Evolutionary conservation across 495 filamentous ascomycete genomes (phyloP).

Genomic region (Aspergillus cavernicola): DNA sequence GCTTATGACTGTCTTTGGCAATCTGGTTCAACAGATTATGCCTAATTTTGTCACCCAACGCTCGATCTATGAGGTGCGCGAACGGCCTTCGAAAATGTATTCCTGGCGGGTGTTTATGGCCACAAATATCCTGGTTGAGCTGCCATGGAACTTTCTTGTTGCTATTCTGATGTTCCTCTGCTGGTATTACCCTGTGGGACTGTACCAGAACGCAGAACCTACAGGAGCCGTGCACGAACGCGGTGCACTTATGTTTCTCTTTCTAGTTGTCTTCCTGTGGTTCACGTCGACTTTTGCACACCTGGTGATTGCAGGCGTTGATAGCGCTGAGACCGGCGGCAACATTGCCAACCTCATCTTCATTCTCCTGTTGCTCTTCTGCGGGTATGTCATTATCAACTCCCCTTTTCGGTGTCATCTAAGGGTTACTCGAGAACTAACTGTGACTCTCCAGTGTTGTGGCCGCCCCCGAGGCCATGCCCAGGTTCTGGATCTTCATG

Average conservation of each 20-base stretch:
- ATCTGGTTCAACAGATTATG: slow-evolving; percentile 74
- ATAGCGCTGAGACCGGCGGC: slow-evolving; percentile 58
- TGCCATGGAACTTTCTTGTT: slow-evolving; percentile 66
- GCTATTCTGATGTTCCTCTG: slow-evolving; percentile 57
- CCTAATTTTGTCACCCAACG: slow-evolving; percentile 67
- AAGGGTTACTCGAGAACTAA: slow-evolving; percentile 59
- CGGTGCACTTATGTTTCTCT: slow-evolving; percentile 56
- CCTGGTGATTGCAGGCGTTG: slow-evolving; percentile 61
- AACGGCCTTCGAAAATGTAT: slow-evolving; percentile 69
- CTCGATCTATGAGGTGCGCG: slow-evolving; percentile 67
- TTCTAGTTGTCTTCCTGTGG: slow-evolving; percentile 51
- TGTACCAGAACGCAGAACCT: slow-evolving; percentile 49
- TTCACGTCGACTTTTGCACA: slow-evolving; percentile 62
- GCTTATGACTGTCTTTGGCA: slow-evolving; percentile 78
- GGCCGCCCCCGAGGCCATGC: slow-evolving; percentile 55
- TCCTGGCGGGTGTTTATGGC: slow-evolving; percentile 70
- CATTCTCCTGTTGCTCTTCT: slow-evolving; percentile 59
- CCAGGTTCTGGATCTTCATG: slow-evolving; percentile 81
- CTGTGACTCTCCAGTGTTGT: slow-evolving; percentile 67
- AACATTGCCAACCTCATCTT: slow-evolving; percentile 60
- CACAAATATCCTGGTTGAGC: slow-evolving; percentile 66
- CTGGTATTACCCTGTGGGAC: slow-evolving; percentile 69
- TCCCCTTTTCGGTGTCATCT: slow-evolving; percentile 54
- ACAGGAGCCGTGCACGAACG: slow-evolving; percentile 45
- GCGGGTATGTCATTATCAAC: slow-evolving; percentile 51